Conservation (phyloP, 768 basidiomycete species). For the Chalciporus chontae region DNA sequence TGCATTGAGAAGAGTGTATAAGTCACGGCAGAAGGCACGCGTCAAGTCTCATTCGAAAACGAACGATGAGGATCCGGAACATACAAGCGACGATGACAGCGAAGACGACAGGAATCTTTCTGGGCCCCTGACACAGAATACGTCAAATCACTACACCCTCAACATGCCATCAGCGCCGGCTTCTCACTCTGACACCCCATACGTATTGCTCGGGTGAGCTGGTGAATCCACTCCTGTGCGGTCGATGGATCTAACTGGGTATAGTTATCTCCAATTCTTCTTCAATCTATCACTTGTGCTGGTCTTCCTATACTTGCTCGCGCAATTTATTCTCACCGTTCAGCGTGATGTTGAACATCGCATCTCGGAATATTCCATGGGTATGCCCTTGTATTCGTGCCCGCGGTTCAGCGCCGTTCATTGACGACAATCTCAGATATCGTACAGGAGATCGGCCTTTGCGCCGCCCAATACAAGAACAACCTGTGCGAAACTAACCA, state of each 20-base stretch:
- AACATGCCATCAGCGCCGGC: constrained; percentile 65
- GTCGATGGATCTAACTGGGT: constrained; percentile 15
- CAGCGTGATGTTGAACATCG: constrained; percentile 87
- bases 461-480: constrained; percentile 73
- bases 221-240: constrained; percentile 1
- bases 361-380: constrained; percentile 84
- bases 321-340: constrained; percentile 87
- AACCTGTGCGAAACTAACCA: constrained; percentile 76
- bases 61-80: constrained; percentile 28
- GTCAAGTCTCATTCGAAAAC: constrained; percentile 25
- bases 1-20: constrained; percentile 62
- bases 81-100: constrained; percentile 44
- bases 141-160: constrained; percentile 78
- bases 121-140: constrained; percentile 47
- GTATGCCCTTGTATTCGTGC: constrained; percentile 37
- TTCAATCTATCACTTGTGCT: constrained; percentile 86
- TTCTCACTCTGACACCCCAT: constrained; percentile 65
- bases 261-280: constrained; percentile 88
- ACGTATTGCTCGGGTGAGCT: constrained; percentile 79
- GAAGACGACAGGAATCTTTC: constrained; percentile 43
- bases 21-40: constrained; percentile 51
- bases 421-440: constrained; percentile 53
- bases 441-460: constrained; percentile 88
- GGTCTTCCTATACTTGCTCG: constrained; percentile 77
- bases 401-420: constrained; percentile 19